Base-by-base conservation (phyloP, 2,329 filamentous ascomycete species). In the Curvularia spicifera region DNA sequence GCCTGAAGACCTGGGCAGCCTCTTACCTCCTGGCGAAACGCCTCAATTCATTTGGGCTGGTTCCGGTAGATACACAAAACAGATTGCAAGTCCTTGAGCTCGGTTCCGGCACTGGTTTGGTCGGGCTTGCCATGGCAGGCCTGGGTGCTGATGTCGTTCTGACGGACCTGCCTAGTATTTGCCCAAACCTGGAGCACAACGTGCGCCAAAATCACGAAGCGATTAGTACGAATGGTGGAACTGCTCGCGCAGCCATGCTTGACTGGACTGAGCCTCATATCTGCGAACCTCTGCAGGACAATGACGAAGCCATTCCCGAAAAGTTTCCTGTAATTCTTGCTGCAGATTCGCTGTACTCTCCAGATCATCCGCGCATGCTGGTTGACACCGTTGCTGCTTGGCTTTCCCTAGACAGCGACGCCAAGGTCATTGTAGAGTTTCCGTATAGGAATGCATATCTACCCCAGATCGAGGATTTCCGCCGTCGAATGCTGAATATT, bases 1-100 rank as follows among this genome's bases (percentile, higher is more conserved):
- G 95, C 1, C 84, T 96, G 75, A 98, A 99, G 77, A 99, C 95
- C 0, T 98, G 95, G 95, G 91, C 91, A 0, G 94, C 93, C 0
- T 94, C 93, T 0, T 96, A 93, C 71, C 84, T 96, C 2, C 86
- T 98, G 4, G 90, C 94, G 0, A 89, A 86, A 65, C 87, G 90
- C 24, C 84, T 98, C 26, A 71, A 71, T 47, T 61, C 59, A 3
- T 71, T 83, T 15, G 35, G 64, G 4, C 40, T 75, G 5, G 35
- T 64, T 12, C 29, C 55, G 1, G 4, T 24, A 13, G 45, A 18
- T 15, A 35, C 24, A 15, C 47, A 48, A 9, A n/a, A 54, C 6
- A 62, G 54, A 24, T 46, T 59, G 13, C 60, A 76, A 28, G 80
- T 84, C 5, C 82, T 98, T 8, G 94, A 98, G 73, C 84, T 98